Percentiles rank a stretch among this genome's conserved stretches.
These are phyloP conservation scores for Diaporthe humulicola DNA, from an alignment of 2,329 filamentous ascomycete genomes.

Conservation along the genomic window DNA sequence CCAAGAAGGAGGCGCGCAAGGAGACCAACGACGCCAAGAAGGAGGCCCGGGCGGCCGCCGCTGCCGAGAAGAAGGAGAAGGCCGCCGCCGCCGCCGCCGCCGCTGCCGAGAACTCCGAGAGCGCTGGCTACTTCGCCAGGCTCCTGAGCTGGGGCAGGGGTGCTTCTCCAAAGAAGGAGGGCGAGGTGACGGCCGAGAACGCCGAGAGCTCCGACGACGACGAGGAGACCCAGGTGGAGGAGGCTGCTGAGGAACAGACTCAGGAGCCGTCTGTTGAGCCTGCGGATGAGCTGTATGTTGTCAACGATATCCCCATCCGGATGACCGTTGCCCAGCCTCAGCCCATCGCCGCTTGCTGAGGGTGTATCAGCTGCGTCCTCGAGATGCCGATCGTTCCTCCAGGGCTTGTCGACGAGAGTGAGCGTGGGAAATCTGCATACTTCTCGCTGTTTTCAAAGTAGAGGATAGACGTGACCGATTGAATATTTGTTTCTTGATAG, in stretches of 20 bases:
- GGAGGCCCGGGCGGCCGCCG: not conserved
- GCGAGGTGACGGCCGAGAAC: not conserved
- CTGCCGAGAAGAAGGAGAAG: constrained; percentile 14
- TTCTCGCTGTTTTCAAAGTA: not conserved
- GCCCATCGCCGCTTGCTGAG: constrained; percentile 12
- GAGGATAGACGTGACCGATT: not conserved
- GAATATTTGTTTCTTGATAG: not conserved
- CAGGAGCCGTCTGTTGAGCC: not conserved
- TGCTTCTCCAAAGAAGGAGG: not conserved
- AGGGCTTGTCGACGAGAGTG: not conserved
- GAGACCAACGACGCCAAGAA: constrained; percentile 19
- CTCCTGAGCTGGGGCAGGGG: constrained; percentile 24
- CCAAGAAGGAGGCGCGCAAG: constrained; percentile 22
- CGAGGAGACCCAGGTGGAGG: constrained; percentile 10
- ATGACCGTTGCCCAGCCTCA: constrained; percentile 13
- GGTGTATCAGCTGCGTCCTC: constrained; percentile 9
- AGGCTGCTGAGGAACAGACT: not conserved
- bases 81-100: constrained; percentile 1
- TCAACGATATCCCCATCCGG: constrained; percentile 3
- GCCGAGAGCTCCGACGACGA: constrained; percentile 4
- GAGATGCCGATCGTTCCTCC: not conserved
- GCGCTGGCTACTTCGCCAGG: constrained; percentile 11
- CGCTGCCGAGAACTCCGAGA: constrained; percentile 6
- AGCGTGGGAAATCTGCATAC: not conserved
- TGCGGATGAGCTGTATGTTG: constrained; percentile 17